Conservation (phyloP, 1,284 basidiomycete species). For the Stereum hirsutum region DNA sequence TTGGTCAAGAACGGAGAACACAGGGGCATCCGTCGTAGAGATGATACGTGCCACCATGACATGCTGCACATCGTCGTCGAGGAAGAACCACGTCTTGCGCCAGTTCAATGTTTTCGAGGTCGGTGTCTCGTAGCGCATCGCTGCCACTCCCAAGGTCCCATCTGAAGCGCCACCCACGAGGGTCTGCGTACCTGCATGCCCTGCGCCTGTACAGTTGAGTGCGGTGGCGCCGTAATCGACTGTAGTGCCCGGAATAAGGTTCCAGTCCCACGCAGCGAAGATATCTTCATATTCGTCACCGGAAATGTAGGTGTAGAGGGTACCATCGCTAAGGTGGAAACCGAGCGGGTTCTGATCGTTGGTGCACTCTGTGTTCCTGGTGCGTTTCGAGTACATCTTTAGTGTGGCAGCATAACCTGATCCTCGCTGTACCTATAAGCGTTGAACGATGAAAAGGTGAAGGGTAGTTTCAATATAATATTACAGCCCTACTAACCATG, state of each 20-base stretch:
- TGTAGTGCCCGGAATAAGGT: conserved; percentile 52
- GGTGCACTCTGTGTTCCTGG: conserved; percentile 46
- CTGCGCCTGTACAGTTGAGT: conserved; percentile 28
- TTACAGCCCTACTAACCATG: conserved; percentile 29
- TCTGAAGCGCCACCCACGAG: conserved; percentile 52
- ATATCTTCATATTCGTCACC: conserved; percentile 57
- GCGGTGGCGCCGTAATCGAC: conserved; percentile 40
- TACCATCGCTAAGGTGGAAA: conserved; percentile 51
- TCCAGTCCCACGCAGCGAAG: conserved; percentile 53
- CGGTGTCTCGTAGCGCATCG: conserved; percentile 50
- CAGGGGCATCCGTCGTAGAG: conserved; percentile 30
- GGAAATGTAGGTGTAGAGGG: conserved; percentile 41
- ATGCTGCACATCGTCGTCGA: conserved; percentile 43
- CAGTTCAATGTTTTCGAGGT: conserved; percentile 35
- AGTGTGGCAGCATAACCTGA: conserved; percentile 38
- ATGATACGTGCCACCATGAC: conserved; percentile 41
- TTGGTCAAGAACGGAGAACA: conserved; percentile 51
- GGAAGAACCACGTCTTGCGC: conserved; percentile 58
- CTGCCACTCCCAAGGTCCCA: conserved; percentile 36
- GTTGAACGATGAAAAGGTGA: background rate
- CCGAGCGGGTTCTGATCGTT: conserved; percentile 51
- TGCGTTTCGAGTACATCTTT: conserved; percentile 48
- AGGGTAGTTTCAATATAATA: background rate
- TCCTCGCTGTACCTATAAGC: conserved; percentile 38
- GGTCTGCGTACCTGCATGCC: conserved; percentile 29